phyloP scores from a whole-genome alignment of 169 alveolate genomes.

The Plasmodium gallinaceum region DNA sequence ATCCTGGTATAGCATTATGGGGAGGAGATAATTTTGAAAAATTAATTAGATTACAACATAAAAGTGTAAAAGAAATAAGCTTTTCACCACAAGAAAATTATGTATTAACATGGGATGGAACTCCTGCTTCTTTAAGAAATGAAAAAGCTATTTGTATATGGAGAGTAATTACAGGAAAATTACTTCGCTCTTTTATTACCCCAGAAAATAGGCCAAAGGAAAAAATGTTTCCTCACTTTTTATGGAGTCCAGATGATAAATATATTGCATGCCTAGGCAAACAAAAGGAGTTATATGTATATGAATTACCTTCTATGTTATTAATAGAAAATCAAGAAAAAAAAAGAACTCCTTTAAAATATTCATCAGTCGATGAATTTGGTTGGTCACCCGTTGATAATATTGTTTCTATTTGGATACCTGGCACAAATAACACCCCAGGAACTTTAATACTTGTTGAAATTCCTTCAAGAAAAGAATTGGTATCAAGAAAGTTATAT shows the following conservation, averaged over 20 bases:
- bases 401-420: conserved; percentile 89
- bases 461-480: conserved; percentile 89
- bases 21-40: conserved; percentile 91
- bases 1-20: conserved; percentile 93
- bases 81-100: conserved; percentile 93
- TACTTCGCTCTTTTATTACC: conserved; percentile 84
- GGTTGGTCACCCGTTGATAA: conserved; percentile 95
- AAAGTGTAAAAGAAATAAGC: conserved; percentile 88
- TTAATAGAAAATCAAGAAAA: conserved; percentile 86
- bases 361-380: conserved; percentile 87
- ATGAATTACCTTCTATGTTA: conserved; percentile 88
- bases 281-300: conserved; percentile 82
- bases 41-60: conserved; percentile 90
- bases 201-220: conserved; percentile 87
- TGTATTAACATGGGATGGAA: conserved; percentile 93
- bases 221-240: conserved; percentile 85
- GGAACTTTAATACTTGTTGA: conserved; percentile 90
- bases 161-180: conserved; percentile 91
- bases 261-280: conserved; percentile 87
- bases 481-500: conserved; percentile 92
- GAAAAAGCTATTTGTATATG: conserved; percentile 91
- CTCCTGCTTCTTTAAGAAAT: conserved; percentile 86
- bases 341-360: conserved; percentile 88
- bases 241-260: conserved; percentile 91
- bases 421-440: conserved; percentile 91